Base-by-base conservation (phyloP, 2,329 filamentous ascomycete species). In the Aspergillus ustus region DNA sequence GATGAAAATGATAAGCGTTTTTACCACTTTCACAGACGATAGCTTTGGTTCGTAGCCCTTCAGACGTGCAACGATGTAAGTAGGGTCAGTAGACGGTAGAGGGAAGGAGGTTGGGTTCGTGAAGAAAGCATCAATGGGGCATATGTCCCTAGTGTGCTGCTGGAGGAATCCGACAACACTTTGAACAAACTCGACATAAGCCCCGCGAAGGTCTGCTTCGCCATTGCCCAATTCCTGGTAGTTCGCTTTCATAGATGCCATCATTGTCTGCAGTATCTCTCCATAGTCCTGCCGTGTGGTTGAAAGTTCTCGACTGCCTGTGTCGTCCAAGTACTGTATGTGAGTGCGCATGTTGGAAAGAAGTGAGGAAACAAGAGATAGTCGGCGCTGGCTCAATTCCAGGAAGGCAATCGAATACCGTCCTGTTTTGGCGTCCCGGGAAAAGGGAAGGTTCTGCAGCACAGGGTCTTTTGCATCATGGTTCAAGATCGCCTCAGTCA, bases 151-250 rank as follows among this genome's bases (percentile, higher is more conserved):
- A 1, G 83, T 84, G 65, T 89, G 83, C 66, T 89, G 85, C 67
- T 89, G 87, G 51, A 89, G 72, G 63, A 84, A 84, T 20, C 83
- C 81, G 2, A 89, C 81, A 2, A 89, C 78, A 17, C 79, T 75
- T 61, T 89, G 87, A 5, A 89, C 85, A 68, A 89, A 89, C 9
- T 82, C 78, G 7, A 88, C 84, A 67, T 89, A 89, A 2, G 80
- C 77, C 11, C 85, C 83, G 52, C 81, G 81, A 3, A 68, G 70
- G 49, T 70, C 63, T 28, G 70, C 67, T 43, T 67, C 59, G 8
- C 70, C 70, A 46, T 69, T 75, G 4, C 80, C 78, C 6, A 87
- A 75, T 62, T 87, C 84, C 60, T 83, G 80, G 62, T 88, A 89
- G 61, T 87, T 87, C 43, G 75, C 75, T 69, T 85, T 87, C 85